Conservation (phyloP, 768 basidiomycete species). For the Cubamyces lactineus region DNA sequence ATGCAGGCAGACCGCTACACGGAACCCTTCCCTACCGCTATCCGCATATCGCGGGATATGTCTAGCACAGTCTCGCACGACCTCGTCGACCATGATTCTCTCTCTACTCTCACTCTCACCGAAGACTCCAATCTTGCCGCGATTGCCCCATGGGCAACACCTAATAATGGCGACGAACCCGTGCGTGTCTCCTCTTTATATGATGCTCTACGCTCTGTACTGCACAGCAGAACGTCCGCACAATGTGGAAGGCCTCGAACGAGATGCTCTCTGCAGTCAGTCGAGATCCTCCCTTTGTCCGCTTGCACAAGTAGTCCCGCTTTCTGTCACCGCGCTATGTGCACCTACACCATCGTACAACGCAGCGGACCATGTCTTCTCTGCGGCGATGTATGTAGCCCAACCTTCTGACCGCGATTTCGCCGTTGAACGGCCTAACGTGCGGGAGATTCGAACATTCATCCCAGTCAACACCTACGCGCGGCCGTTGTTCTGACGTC, state of each 20-base stretch:
- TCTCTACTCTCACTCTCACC: constrained; percentile 16
- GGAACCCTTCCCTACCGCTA: constrained; percentile 17
- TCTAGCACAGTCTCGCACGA: constrained; percentile 16
- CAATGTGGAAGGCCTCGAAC: not conserved
- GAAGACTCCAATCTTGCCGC: constrained; percentile 21
- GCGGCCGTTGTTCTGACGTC: not conserved
- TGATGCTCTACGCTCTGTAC: not conserved
- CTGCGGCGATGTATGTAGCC: too few species aligned
- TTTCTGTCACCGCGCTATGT: too few species aligned
- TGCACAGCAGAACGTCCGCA: not conserved
- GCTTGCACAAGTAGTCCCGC: too few species aligned
- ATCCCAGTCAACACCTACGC: too few species aligned
- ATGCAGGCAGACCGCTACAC: constrained; percentile 26
- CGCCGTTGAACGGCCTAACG: too few species aligned
- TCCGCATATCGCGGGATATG: constrained; percentile 23
- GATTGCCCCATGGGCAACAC: constrained; percentile 24
- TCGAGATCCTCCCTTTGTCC: too few species aligned
- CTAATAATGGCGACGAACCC: constrained; percentile 22
- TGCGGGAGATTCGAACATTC: too few species aligned
- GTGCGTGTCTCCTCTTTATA: constrained; percentile 1
- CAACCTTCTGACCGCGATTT: too few species aligned
- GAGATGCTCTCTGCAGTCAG: too few species aligned
- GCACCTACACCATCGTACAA: too few species aligned
- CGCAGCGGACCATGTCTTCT: too few species aligned
- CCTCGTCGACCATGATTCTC: constrained; percentile 18